Conservation (phyloP, 2,329 filamentous ascomycete species). For the Colletotrichum sp. region DNA sequence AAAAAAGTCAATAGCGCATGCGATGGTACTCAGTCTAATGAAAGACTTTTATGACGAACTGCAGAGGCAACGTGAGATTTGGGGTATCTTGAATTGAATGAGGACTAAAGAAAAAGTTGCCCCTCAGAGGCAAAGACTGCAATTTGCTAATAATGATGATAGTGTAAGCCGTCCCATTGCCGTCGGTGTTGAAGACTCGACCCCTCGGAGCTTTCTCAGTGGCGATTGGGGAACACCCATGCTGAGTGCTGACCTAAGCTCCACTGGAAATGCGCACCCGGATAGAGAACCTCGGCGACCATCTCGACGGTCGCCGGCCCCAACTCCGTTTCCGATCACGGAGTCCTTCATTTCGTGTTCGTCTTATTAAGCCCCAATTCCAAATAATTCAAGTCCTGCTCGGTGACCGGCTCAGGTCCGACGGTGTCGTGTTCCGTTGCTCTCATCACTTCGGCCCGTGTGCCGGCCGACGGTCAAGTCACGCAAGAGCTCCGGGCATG, state of each 20-base stretch:
- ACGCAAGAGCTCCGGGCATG: slow-evolving; percentile 6
- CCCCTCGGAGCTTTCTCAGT: background rate
- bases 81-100: slow-evolving; percentile 2
- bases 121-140: background rate
- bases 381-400: background rate
- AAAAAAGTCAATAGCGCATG: background rate
- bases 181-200: background rate
- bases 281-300: slow-evolving; percentile 10
- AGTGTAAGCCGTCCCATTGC: background rate
- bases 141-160: slow-evolving; percentile 17
- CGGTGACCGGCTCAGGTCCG: background rate
- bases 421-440: background rate
- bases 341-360: background rate
- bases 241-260: slow-evolving; percentile 22
- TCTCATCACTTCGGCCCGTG: background rate
- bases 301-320: background rate
- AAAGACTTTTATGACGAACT: background rate
- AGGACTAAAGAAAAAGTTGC: background rate
- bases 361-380: background rate
- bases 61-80: background rate
- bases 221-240: background rate
- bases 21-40: background rate
- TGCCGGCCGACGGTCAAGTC: background rate
- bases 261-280: background rate
- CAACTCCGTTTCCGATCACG: background rate